Conservation (phyloP, 495 filamentous ascomycete genomes). For the Thermochaetoides thermophila region DNA sequence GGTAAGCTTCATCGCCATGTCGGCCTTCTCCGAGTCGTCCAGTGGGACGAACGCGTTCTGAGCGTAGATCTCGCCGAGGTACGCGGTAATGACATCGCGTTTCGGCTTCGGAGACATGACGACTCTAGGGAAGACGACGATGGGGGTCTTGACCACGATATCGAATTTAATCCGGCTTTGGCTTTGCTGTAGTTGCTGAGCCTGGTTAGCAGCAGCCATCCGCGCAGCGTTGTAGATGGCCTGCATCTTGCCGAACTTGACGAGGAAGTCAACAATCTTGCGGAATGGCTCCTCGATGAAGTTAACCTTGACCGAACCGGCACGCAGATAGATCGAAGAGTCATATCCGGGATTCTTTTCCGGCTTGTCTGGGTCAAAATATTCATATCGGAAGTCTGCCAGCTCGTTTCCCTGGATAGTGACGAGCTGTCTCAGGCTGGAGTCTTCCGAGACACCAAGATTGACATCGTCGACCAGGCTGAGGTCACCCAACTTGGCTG, state of each 20-base stretch:
- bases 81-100: conserved; percentile 76
- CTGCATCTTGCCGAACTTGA: conserved; percentile 99
- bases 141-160: conserved; percentile 82
- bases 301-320: conserved; percentile 89
- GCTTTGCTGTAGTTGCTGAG: conserved; percentile 80
- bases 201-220: conserved; percentile 87
- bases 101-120: conserved; percentile 41
- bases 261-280: conserved; percentile 92
- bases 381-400: conserved; percentile 96
- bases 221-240: conserved; percentile 95
- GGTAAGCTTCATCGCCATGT: conserved; percentile 75
- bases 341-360: conserved; percentile 86
- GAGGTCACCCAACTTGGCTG: conserved; percentile 72
- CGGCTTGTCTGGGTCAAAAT: conserved; percentile 58
- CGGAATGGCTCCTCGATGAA: conserved; percentile 94
- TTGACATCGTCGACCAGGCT: conserved; percentile 89
- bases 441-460: conserved; percentile 66
- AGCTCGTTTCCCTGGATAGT: conserved; percentile 92
- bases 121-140: conserved; percentile 77
- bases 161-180: conserved; percentile 86
- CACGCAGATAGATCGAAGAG: conserved; percentile 72
- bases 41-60: conserved; percentile 81
- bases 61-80: conserved; percentile 92
- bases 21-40: conserved; percentile 51
- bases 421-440: conserved; percentile 70